A percentile compares a stretch with the other conserved stretches of the same genome.
These are phyloP conservation scores for Oehlia diaphana DNA, from an alignment of 192 early-diverging fungal species.

Conservation along the genomic window DNA sequence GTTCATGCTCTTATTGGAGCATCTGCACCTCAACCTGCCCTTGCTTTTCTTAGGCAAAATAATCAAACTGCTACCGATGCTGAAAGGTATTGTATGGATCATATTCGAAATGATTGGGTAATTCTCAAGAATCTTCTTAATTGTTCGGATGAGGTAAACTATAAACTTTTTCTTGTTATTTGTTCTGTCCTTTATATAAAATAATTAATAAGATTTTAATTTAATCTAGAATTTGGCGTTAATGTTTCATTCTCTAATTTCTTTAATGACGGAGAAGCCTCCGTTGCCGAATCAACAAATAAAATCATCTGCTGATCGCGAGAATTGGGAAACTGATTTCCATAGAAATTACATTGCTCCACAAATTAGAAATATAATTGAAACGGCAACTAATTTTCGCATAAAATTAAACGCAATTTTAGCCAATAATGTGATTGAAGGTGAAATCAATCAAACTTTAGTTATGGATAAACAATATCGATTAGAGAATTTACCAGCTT, in stretches of 20 bases:
- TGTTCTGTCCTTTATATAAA: not conserved
- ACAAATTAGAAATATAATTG: not conserved
- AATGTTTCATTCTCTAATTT: conserved; percentile 5
- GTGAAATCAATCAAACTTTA: not conserved
- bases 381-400: not conserved
- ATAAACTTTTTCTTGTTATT: not conserved
- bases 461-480: not conserved
- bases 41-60: not conserved
- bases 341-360: not conserved
- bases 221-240: not conserved
- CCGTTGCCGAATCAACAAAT: not conserved
- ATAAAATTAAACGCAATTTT: not conserved
- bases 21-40: not conserved
- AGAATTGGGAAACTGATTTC: not conserved
- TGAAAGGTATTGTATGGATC: conserved; percentile 10
- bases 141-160: conserved; percentile 11
- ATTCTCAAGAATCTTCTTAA: conserved; percentile 11
- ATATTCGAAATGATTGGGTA: conserved; percentile 27
- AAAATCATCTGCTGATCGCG: not conserved
- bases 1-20: conserved; percentile 26
- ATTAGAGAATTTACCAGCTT: not conserved
- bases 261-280: not conserved
- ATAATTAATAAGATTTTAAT: not conserved
- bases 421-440: not conserved
- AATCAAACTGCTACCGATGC: not conserved